Evolutionary conservation across 176 grass and related monocot genomes (phyloP).

Genomic region (Oryza glumipatula): DNA sequence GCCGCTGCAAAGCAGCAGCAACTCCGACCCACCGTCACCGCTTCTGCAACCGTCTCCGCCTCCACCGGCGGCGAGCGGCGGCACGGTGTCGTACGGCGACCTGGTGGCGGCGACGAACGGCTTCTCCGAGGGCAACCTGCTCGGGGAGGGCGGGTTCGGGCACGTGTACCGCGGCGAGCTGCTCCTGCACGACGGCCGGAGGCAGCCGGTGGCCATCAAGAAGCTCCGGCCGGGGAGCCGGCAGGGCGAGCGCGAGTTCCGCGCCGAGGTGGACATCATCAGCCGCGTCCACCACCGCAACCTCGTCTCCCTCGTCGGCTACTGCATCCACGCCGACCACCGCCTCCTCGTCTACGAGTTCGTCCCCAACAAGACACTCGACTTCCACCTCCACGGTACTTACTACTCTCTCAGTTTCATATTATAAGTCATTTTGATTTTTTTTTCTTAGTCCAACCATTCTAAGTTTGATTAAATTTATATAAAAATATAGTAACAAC

Average conservation of each 20-base stretch:
- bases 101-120: conserved; percentile 57
- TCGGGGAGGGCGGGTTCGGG: conserved; percentile 88
- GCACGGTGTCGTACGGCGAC: conserved; percentile 65
- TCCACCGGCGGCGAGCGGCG: conserved; percentile 3
- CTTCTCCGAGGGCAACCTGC: conserved; percentile 75
- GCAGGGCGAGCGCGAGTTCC: conserved; percentile 95
- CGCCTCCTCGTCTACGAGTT: conserved; percentile 86
- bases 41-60: background rate
- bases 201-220: conserved; percentile 84
- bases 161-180: conserved; percentile 65
- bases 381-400: conserved; percentile 81
- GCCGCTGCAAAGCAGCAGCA: conserved; percentile 5
- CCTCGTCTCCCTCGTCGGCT: conserved; percentile 76
- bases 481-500: no score
- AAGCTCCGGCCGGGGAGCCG: conserved; percentile 57
- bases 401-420: background rate
- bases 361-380: conserved; percentile 86
- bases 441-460: no score
- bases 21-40: background rate
- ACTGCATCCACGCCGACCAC: conserved; percentile 76
- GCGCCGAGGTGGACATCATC: conserved; percentile 87
- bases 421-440: no score
- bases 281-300: conserved; percentile 85
- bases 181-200: conserved; percentile 14
- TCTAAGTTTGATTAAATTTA: no score